Evolutionary conservation across 2,329 filamentous ascomycete species (phyloP).

Genomic region (Curvularia hawaiiensis): DNA sequence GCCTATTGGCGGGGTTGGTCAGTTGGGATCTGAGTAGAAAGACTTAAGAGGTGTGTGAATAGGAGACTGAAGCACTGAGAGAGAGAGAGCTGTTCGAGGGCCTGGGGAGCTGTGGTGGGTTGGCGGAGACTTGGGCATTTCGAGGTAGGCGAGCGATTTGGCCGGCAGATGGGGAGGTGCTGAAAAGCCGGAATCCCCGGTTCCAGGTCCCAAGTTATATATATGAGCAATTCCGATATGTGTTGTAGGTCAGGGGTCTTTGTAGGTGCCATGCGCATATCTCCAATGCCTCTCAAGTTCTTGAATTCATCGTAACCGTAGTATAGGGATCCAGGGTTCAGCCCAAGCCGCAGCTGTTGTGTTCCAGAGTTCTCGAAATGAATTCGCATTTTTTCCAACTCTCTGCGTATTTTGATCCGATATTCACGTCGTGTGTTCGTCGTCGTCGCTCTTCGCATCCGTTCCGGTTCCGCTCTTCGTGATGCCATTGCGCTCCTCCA

Average conservation of each 20-base stretch:
- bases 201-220: not conserved
- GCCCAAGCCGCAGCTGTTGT: not conserved
- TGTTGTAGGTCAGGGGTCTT: not conserved
- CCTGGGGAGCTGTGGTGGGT: not conserved
- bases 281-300: not conserved
- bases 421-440: not conserved
- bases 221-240: no score
- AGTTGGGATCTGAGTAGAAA: not conserved
- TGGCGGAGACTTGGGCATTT: not conserved
- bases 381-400: rapidly evolving
- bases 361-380: rapidly evolving
- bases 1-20: conserved; percentile 51
- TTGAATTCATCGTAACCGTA: not conserved
- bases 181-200: not conserved
- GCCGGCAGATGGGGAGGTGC: not conserved
- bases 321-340: not conserved
- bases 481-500: conserved; percentile 27
- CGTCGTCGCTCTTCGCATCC: conserved; percentile 10
- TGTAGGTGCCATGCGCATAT: not conserved
- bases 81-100: not conserved
- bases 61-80: not conserved
- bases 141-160: not conserved
- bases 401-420: not conserved
- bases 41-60: no score
- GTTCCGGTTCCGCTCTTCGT: conserved; percentile 15